Percentiles rank a stretch among this genome's conserved stretches.
Evolutionary conservation across 2,329 filamentous ascomycete genomes (phyloP).

Genomic region (Fusarium sp.): DNA sequence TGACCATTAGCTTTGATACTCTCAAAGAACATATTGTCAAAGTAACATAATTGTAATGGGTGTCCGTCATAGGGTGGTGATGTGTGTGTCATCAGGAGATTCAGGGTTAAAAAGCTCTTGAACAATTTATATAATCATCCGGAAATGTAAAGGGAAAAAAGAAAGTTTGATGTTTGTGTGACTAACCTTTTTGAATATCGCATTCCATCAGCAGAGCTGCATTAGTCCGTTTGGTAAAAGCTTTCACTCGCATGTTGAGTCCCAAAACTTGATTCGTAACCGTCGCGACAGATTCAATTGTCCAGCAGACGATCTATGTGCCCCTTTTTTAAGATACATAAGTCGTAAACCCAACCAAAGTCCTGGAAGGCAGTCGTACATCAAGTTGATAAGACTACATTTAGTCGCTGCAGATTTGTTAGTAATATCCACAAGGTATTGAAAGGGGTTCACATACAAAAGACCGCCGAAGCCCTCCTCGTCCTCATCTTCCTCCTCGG

Average conservation of each 20-base stretch:
- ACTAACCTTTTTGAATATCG: conserved; percentile 58
- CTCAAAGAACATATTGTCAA: conserved; percentile 39
- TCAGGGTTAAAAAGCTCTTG: conserved; percentile 79
- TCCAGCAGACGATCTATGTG: conserved; percentile 62
- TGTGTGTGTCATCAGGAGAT: conserved; percentile 67
- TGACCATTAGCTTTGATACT: conserved; percentile 54
- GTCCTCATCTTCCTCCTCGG: conserved; percentile 75
- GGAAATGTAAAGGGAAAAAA: conserved; percentile 31
- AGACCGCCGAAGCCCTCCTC: conserved; percentile 82
- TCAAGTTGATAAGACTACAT: conserved; percentile 50
- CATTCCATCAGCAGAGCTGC: conserved; percentile 11
- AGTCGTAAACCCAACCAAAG: conserved; percentile 58
- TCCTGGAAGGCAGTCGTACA: conserved; percentile 54
- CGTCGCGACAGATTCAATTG: conserved; percentile 52
- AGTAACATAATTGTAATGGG: conserved; percentile 29
- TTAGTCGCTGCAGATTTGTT: conserved; percentile 63
- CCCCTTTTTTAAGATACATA: conserved; percentile 52
- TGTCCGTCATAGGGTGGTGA: conserved; percentile 68
- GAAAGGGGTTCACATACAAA: conserved; percentile 63
- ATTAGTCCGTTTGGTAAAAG: conserved; percentile 34
- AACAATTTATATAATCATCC: conserved; percentile 66
- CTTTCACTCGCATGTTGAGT: conserved; percentile 35
- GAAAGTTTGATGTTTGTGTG: not conserved
- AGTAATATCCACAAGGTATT: conserved; percentile 43
- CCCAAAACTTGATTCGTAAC: conserved; percentile 45